phyloP scores from a whole-genome alignment of 2,329 filamentous ascomycete genomes.

The Annulohypoxylon truncatum region DNA sequence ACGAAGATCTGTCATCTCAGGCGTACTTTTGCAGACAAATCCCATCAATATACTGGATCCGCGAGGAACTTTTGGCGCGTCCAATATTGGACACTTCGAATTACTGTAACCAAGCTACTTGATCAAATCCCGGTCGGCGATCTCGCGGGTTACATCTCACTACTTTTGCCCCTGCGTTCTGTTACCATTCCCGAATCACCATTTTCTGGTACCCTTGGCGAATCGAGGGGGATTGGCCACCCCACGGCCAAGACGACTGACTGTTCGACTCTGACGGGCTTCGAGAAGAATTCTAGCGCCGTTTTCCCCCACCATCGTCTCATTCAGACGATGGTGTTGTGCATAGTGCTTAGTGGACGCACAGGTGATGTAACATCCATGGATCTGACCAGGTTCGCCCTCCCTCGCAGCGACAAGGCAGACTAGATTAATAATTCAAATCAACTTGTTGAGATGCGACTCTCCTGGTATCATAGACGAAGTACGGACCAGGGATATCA shows the following conservation, averaged over 20 bases:
- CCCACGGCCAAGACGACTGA: conserved; percentile 39
- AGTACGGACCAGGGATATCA: background rate
- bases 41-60: background rate
- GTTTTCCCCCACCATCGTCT: conserved; percentile 27
- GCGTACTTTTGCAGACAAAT: background rate
- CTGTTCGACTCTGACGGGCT: conserved; percentile 38
- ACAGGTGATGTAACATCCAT: conserved; percentile 1
- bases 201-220: conserved; percentile 17
- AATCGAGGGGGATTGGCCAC: conserved; percentile 25
- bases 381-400: background rate
- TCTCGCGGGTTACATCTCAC: conserved; percentile 14
- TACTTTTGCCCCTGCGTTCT: conserved; percentile 18
- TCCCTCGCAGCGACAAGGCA: background rate
- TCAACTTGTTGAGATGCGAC: background rate
- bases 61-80: background rate
- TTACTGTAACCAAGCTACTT: conserved; percentile 22
- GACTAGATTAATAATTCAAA: background rate
- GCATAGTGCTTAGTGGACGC: conserved; percentile 27
- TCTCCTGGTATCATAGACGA: background rate
- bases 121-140: conserved; percentile 24
- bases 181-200: conserved; percentile 28
- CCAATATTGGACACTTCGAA: background rate
- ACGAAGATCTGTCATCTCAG: background rate
- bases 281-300: conserved; percentile 54
- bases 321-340: background rate